phyloP scores from a whole-genome alignment of 2,329 filamentous ascomycete genomes.

The Blastomyces parvus region DNA sequence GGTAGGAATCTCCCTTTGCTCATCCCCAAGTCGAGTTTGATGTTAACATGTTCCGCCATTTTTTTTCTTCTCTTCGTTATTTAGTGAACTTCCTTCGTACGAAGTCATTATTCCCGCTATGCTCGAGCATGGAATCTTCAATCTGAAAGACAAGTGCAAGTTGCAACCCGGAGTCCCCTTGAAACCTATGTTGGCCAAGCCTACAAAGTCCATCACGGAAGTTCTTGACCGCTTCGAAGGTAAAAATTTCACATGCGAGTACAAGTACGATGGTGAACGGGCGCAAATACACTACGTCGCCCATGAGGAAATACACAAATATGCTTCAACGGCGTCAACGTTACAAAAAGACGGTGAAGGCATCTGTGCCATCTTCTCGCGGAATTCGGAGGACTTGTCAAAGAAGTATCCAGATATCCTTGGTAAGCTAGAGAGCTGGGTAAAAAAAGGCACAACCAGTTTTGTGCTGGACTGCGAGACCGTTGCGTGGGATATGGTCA shows the following conservation, averaged over 20 bases:
- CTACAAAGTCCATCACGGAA: slow-evolving; percentile 95
- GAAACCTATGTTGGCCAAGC: slow-evolving; percentile 97
- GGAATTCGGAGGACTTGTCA: slow-evolving; percentile 92
- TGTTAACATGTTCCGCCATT: not conserved
- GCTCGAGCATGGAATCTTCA: slow-evolving; percentile 73
- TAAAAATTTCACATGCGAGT: slow-evolving; percentile 94
- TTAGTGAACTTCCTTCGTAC: slow-evolving; percentile 88
- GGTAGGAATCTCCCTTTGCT: slow-evolving; percentile 39
- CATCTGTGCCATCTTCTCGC: slow-evolving; percentile 86
- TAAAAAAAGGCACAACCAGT: slow-evolving; percentile 80
- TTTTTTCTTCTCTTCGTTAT: not conserved
- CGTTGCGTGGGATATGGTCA: slow-evolving; percentile 87
- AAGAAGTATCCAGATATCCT: slow-evolving; percentile 98
- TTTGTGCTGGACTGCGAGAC: slow-evolving; percentile 99
- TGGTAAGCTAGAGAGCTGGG: slow-evolving; percentile 76
- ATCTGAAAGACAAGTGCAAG: slow-evolving; percentile 75
- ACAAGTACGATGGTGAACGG: slow-evolving; percentile 96
- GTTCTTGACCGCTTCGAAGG: slow-evolving; percentile 93
- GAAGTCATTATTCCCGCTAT: slow-evolving; percentile 89
- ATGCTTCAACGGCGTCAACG: slow-evolving; percentile 51
- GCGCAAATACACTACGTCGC: slow-evolving; percentile 98
- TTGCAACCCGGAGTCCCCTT: slow-evolving; percentile 86
- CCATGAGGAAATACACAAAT: slow-evolving; percentile 62
- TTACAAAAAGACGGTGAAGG: slow-evolving; percentile 58
- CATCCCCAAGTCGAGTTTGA: not conserved